Evolutionary conservation across 176 grass and related monocot genomes (phyloP).

Genomic region (Hsuehochloa calcarea): DNA sequence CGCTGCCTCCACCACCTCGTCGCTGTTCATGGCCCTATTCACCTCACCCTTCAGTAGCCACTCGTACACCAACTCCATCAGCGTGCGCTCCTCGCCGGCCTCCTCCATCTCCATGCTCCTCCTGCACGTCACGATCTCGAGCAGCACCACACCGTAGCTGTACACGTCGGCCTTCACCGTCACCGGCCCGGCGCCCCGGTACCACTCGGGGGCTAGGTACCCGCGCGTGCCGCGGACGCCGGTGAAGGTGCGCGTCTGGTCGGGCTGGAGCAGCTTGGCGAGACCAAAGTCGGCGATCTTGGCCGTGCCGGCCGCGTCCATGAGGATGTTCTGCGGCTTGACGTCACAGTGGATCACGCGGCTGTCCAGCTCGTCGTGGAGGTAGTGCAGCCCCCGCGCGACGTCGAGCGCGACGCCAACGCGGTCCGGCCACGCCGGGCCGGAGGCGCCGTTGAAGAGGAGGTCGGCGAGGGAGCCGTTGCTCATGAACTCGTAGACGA

Average conservation of each 20-base stretch:
- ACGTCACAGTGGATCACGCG: slow-evolving; percentile 60
- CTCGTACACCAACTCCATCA: slow-evolving; percentile 30
- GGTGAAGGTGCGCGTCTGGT: slow-evolving; percentile 44
- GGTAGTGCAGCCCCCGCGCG: slow-evolving; percentile 37
- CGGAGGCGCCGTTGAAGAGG: slow-evolving; percentile 34
- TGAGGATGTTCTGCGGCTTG: slow-evolving; percentile 59
- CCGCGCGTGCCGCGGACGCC: slow-evolving; percentile 47
- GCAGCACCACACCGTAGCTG: slow-evolving; percentile 78
- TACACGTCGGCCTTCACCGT: slow-evolving; percentile 77
- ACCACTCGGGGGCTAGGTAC: slow-evolving; percentile 55
- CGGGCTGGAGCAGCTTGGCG: slow-evolving; percentile 45
- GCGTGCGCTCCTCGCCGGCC: slow-evolving; percentile 9
- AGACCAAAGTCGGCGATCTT: slow-evolving; percentile 66
- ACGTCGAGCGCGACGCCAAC: slow-evolving; percentile 36
- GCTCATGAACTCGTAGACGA: slow-evolving; percentile 74
- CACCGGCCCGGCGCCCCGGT: slow-evolving; percentile 16
- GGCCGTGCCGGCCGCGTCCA: slow-evolving; percentile 36
- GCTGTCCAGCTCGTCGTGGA: slow-evolving; percentile 42
- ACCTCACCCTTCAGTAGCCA: slow-evolving; percentile 6
- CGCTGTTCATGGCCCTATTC: not conserved
- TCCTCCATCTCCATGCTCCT: slow-evolving; percentile 46
- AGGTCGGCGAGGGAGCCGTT: slow-evolving; percentile 53
- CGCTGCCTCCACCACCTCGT: slow-evolving; percentile 10
- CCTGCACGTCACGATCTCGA: slow-evolving; percentile 51
- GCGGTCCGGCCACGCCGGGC: not conserved